phyloP scores from a whole-genome alignment of 164 flowering plant species.

The Magnolia changhungtana region DNA sequence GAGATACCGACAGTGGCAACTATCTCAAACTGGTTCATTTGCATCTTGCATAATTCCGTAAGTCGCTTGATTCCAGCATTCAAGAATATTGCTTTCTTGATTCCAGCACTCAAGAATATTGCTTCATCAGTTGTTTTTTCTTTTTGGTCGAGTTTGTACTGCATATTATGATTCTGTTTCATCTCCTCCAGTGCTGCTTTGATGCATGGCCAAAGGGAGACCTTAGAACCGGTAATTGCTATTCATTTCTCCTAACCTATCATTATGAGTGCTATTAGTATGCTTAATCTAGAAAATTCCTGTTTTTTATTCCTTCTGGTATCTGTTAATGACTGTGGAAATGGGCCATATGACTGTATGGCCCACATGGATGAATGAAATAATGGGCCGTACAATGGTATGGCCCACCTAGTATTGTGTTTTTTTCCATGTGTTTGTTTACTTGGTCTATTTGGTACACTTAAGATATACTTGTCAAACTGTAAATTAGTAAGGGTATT shows the following conservation, averaged over 20 bases:
- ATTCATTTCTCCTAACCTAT: background rate
- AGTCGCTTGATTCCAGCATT: conserved; percentile 24
- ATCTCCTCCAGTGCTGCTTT: conserved; percentile 61
- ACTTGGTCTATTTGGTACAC: background rate
- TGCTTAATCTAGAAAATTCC: background rate
- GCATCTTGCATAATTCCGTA: conserved; percentile 90
- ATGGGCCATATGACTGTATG: too few species aligned
- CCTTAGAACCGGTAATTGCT: conserved; percentile 60
- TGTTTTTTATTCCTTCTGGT: background rate
- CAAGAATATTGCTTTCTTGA: background rate
- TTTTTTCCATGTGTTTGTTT: too few species aligned
- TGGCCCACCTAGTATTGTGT: too few species aligned
- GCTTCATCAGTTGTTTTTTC: background rate
- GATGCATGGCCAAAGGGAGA: conserved; percentile 87
- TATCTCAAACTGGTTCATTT: conserved; percentile 60
- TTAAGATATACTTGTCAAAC: background rate
- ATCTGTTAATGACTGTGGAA: background rate
- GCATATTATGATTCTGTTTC: conserved; percentile 5
- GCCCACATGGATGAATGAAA: too few species aligned
- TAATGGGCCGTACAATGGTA: too few species aligned
- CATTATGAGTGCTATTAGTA: background rate
- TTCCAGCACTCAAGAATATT: conserved; percentile 1
- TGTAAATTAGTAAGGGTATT: too few species aligned
- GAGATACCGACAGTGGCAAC: conserved; percentile 94
- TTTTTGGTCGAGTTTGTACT: background rate